Percentiles rank a stretch among this genome's conserved stretches.
phyloP scores from a whole-genome alignment of 176 grass and related monocot species.

The Eremochloa ophiuroides region DNA sequence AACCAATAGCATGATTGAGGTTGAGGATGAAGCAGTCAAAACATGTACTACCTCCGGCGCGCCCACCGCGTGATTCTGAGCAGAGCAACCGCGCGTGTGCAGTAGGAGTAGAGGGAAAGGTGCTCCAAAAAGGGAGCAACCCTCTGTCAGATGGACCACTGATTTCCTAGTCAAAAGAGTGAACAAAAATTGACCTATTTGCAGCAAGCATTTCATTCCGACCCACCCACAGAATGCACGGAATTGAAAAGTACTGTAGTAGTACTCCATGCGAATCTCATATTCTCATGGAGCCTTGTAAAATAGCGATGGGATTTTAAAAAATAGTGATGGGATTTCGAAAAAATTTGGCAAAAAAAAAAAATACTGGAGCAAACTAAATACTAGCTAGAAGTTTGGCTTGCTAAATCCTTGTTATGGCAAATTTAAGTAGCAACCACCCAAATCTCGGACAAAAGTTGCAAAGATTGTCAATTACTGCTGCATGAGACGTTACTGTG shows the following conservation, averaged over 20 bases:
- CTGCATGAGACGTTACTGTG: too few relatives aligned
- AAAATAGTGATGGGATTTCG: background rate
- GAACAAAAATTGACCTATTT: background rate
- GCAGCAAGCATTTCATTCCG: background rate
- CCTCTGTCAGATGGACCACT: slow-evolving; percentile 33
- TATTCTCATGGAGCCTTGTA: background rate
- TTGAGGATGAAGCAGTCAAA: slow-evolving; percentile 23
- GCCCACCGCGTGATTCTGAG: background rate
- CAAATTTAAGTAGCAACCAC: too few relatives aligned
- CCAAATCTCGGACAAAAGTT: slow-evolving; percentile 5
- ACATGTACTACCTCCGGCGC: background rate
- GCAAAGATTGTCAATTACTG: background rate
- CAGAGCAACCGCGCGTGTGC: slow-evolving; percentile 31
- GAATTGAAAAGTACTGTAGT: background rate
- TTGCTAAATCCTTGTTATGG: too few relatives aligned
- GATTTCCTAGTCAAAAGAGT: slow-evolving; percentile 33
- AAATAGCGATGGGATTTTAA: too few relatives aligned
- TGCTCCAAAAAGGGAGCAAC: slow-evolving; percentile 3
- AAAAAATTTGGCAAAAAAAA: background rate
- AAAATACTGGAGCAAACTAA: too few relatives aligned
- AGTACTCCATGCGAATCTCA: background rate
- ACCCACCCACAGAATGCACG: background rate
- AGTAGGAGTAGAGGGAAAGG: slow-evolving; percentile 7
- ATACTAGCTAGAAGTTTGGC: too few relatives aligned
- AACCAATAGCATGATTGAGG: slow-evolving; percentile 23